phyloP scores from a whole-genome alignment of 2,329 filamentous ascomycete genomes.

The Zopfia rhizophila region DNA sequence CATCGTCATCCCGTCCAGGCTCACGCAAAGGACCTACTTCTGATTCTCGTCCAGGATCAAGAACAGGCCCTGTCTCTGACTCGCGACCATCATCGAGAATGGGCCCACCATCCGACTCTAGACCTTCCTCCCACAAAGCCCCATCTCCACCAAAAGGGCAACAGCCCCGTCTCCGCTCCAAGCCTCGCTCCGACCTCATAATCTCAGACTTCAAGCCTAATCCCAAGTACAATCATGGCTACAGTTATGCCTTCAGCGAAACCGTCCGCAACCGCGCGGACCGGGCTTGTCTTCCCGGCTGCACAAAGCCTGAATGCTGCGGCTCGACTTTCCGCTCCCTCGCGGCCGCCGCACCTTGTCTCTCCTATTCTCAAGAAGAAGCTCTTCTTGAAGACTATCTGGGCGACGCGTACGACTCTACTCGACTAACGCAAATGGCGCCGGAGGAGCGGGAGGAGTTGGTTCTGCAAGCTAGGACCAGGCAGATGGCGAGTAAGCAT shows the following conservation, averaged over 20 bases:
- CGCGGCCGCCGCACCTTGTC: conserved; percentile 56
- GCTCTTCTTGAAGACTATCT: conserved; percentile 65
- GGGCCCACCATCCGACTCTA: conserved; percentile 3
- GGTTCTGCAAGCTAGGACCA: conserved; percentile 79
- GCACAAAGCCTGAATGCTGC: conserved; percentile 80
- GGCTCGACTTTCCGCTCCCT: conserved; percentile 76
- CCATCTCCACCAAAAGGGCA: background rate
- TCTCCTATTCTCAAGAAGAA: conserved; percentile 49
- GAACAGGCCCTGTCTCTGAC: conserved; percentile 12
- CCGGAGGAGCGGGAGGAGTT: conserved; percentile 70
- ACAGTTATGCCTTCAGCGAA: conserved; percentile 77
- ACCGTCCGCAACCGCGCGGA: conserved; percentile 77
- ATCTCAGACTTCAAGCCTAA: conserved; percentile 86
- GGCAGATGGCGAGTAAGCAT: conserved; percentile 76
- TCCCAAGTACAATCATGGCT: conserved; percentile 74
- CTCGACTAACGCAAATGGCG: conserved; percentile 60
- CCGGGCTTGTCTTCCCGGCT: conserved; percentile 77
- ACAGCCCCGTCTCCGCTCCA: conserved; percentile 58
- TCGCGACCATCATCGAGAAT: conserved; percentile 16
- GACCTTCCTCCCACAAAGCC: background rate
- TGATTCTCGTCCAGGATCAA: conserved; percentile 16
- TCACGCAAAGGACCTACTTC: conserved; percentile 2
- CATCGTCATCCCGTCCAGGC: conserved; percentile 9
- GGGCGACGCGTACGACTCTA: conserved; percentile 53
- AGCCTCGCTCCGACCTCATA: conserved; percentile 66